Evolutionary conservation across 1,284 basidiomycete species (phyloP), one percentile per base, ranked within the genome.

Genomic region (Rhizoctonia solani): DNA sequence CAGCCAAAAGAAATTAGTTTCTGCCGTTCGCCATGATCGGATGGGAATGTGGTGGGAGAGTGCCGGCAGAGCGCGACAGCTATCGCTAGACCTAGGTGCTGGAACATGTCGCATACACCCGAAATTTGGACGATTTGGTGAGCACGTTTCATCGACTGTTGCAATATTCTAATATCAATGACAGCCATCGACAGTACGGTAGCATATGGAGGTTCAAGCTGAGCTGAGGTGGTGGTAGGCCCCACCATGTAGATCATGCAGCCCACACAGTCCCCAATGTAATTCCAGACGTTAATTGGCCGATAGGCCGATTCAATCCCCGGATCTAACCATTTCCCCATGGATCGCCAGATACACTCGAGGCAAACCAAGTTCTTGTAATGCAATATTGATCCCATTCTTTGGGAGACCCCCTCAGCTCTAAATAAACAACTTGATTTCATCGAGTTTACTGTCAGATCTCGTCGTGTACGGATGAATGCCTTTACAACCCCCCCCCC

Each of bases 1-100:
- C 23, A 37, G 37, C 49, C 44, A 25, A 27, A 53, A 63, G 49
- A 52, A 50, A 27, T 19, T 16, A 9, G 9, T 32, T 27, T 14
- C 13, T 21, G 41, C 56, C 29, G 30, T 59, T 59, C 44, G 56
- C 46, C 42, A 58, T 58, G 55, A 59, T 59, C 56, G 56, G 56
- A 25, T 47, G 47, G 14, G 46, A 41, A 47, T 39, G 44, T n/a
- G 16, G 46, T 50, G 59, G 46, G 47, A 63, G 47, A 63, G 56
- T 59, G 32, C 54, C 39, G 23, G 23, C 21, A 21, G 56, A 59
- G 56, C 11, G 56, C 30, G 32, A 30, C 23, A n/a, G n/a, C 5
- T 42, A 8, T 39, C 46, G 30, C 41, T 39, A 25, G 39, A 46
- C 29, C 16, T 30, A 27, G 11, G 4, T 1, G 19, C 37, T 32